These are phyloP conservation scores for Microsporum canis DNA, from an alignment of 2,329 filamentous ascomycete genomes.

Conservation along the genomic window DNA sequence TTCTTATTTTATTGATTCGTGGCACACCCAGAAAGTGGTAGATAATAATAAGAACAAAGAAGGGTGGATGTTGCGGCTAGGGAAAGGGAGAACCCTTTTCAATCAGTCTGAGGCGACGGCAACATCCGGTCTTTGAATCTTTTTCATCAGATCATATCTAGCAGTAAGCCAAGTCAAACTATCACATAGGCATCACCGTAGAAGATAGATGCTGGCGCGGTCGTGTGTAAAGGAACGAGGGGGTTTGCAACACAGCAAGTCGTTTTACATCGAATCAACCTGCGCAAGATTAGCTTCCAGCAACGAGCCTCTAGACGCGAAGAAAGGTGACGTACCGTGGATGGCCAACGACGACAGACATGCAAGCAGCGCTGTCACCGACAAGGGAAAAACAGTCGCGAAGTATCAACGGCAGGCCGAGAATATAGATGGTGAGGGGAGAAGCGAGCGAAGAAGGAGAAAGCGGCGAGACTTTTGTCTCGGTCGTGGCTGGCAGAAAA, in stretches of 20 bases:
- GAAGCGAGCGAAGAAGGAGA: background rate
- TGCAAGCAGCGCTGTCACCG: background rate
- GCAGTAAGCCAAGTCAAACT: background rate
- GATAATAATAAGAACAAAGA: background rate
- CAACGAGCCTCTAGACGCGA: background rate
- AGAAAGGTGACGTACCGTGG: background rate
- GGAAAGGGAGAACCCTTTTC: background rate
- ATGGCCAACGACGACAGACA: background rate
- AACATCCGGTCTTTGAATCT: background rate
- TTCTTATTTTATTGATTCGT: background rate
- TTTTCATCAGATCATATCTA: background rate
- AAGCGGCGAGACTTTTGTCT: background rate
- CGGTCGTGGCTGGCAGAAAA: constrained; percentile 1
- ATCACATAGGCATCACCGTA: background rate
- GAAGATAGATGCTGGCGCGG: background rate
- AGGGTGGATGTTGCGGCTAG: background rate
- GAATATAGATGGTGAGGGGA: background rate
- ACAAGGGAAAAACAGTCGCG: background rate
- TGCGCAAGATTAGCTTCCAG: background rate
- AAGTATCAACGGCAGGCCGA: background rate
- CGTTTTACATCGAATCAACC: background rate
- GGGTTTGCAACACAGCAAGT: background rate
- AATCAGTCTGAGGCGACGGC: background rate
- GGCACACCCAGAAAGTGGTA: background rate
- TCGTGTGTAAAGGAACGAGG: background rate